Conservation (phyloP, 306 rosid species). For the Canavalia ensiformis region DNA sequence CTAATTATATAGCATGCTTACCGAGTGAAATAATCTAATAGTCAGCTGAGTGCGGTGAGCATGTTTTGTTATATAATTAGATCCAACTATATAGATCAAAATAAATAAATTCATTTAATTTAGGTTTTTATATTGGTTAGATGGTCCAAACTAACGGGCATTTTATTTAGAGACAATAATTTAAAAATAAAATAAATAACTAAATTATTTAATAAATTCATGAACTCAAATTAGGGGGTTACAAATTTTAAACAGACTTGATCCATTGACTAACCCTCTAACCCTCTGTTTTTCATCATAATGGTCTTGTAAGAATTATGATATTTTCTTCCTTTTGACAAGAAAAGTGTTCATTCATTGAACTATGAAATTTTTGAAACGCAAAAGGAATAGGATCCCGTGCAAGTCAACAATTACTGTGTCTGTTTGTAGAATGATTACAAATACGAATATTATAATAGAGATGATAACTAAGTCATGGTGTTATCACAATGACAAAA, state of each 20-base stretch:
- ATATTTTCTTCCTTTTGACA: neutral
- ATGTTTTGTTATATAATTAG: too few relatives aligned
- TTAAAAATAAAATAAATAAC: neutral
- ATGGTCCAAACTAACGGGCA: neutral
- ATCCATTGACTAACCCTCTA: neutral
- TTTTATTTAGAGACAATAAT: neutral
- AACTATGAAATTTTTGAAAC: neutral
- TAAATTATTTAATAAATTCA: neutral
- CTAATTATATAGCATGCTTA: neutral
- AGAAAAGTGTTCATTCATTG: neutral
- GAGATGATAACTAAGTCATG: constrained; percentile 22
- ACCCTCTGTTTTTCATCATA: neutral
- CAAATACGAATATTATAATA: neutral
- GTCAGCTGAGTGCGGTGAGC: too few relatives aligned
- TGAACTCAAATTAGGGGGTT: too few relatives aligned
- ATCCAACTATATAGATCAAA: too few relatives aligned
- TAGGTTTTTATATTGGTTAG: too few relatives aligned
- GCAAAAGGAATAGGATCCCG: neutral
- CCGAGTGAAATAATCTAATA: neutral
- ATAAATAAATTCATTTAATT: too few relatives aligned
- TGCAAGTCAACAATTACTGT: neutral
- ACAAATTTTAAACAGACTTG: neutral
- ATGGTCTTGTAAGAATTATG: neutral
- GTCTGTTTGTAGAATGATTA: neutral
- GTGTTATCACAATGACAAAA: neutral